Evolutionary conservation across 2,329 filamentous ascomycete genomes (phyloP).

Genomic region (Metarhizium humberi): DNA sequence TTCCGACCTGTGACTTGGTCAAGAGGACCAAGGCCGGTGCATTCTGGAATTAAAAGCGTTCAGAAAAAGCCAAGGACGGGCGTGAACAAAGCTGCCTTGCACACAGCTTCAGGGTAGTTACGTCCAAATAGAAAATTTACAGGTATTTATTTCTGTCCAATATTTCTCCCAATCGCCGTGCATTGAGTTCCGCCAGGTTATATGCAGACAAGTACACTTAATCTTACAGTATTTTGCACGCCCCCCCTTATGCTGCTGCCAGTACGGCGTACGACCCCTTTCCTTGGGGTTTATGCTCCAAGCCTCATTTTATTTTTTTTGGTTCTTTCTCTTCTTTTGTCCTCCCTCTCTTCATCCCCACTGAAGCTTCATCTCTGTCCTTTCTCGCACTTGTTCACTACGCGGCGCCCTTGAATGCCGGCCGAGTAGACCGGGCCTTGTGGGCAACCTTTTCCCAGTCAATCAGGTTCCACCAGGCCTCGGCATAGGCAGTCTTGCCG

Average conservation of each 20-base stretch:
- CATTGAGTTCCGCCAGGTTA: not conserved
- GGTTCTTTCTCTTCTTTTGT: no score
- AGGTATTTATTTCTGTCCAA: not conserved
- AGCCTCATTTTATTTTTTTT: no score
- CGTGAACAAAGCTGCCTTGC: no score
- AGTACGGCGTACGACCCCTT: not conserved
- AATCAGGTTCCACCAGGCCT: conserved; percentile 79
- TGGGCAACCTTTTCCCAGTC: conserved; percentile 70
- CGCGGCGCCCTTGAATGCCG: conserved; percentile 20
- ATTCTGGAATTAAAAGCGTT: no score
- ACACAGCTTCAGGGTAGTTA: not conserved
- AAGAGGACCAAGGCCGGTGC: no score
- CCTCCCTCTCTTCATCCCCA: no score
- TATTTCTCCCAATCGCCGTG: not conserved
- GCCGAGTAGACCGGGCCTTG: conserved; percentile 23
- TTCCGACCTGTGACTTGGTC: no score
- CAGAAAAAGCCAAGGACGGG: no score
- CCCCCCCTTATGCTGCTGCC: not conserved
- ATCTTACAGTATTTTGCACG: conserved; percentile 6
- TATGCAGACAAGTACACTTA: conserved; percentile 1
- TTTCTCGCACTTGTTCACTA: not conserved
- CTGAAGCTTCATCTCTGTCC: no score
- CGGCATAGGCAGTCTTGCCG: conserved; percentile 68
- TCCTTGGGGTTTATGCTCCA: no score
- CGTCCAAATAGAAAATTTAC: not conserved